phyloP scores from a whole-genome alignment of 148 eudicot genomes.

The Gaultheria prostrata region DNA sequence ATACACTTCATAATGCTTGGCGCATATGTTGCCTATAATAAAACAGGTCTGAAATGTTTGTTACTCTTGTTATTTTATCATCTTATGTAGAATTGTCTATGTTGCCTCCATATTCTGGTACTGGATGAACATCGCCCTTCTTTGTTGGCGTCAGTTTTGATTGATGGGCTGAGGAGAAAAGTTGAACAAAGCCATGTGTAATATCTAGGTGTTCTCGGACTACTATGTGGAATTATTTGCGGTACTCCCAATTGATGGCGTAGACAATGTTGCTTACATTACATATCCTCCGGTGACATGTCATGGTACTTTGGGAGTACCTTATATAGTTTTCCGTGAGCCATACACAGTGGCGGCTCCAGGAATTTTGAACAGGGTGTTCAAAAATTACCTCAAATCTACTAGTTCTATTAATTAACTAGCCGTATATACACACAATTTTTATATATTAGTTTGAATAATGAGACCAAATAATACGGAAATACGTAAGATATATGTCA shows the following conservation, averaged over 20 bases:
- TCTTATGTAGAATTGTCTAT: not conserved
- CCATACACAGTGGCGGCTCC: no score
- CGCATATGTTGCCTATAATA: slow-evolving; percentile 69
- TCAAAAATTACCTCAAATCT: no score
- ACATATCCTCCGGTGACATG: not conserved
- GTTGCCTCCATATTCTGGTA: slow-evolving; percentile 4
- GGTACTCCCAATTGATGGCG: not conserved
- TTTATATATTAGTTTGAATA: no score
- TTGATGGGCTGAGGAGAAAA: not conserved
- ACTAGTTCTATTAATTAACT: no score
- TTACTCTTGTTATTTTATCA: not conserved
- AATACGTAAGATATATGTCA: no score
- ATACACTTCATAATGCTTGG: slow-evolving; percentile 94
- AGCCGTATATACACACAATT: no score
- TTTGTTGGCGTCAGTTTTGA: slow-evolving; percentile 6
- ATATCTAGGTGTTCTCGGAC: not conserved
- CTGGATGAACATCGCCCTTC: not conserved
- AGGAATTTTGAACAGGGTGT: no score
- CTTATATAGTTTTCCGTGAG: not conserved
- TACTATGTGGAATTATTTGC: not conserved
- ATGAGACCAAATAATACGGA: no score
- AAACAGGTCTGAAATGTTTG: slow-evolving; percentile 49
- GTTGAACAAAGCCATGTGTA: not conserved
- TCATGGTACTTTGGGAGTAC: slow-evolving; percentile 6
- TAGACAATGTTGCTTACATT: not conserved